Evolutionary conservation across 2,329 filamentous ascomycete species (phyloP).

Genomic region (Aspergillus fructus): DNA sequence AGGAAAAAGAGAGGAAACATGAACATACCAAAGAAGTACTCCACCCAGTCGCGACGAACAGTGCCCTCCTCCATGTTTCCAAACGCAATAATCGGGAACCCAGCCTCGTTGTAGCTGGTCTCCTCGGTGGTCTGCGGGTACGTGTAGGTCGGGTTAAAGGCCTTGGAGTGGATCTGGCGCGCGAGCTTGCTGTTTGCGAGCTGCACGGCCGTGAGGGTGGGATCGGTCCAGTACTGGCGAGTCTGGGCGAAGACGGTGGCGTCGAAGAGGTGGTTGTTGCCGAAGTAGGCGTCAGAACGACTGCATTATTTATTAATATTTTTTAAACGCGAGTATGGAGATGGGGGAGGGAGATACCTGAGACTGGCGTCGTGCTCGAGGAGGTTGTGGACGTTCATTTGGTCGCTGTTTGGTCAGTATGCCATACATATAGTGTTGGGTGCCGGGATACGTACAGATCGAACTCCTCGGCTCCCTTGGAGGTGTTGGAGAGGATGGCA

Average conservation of each 20-base stretch:
- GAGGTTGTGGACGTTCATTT: conserved; percentile 23
- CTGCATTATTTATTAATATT: conserved; percentile 16
- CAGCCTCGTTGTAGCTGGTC: neutral
- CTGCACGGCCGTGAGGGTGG: conserved; percentile 41
- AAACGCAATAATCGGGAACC: neutral
- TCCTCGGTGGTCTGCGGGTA: conserved; percentile 2
- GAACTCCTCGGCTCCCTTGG: neutral
- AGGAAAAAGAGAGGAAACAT: too few relatives aligned
- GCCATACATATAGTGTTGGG: too few relatives aligned
- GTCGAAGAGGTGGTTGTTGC: conserved; percentile 55
- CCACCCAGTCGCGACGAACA: neutral
- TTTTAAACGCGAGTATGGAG: conserved; percentile 9
- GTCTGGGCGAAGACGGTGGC: conserved; percentile 45
- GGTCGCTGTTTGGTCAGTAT: conserved; percentile 6
- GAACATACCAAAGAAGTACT: neutral
- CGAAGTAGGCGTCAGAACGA: conserved; percentile 39
- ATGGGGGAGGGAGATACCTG: neutral
- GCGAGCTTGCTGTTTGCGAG: conserved; percentile 49
- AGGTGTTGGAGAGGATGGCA: conserved; percentile 1
- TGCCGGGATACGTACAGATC: neutral
- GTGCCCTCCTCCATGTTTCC: neutral
- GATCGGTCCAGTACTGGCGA: conserved; percentile 48
- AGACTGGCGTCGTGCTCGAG: conserved; percentile 26
- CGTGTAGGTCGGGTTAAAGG: conserved; percentile 51
- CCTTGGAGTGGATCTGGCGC: conserved; percentile 46